phyloP scores from a whole-genome alignment of 2,329 filamentous ascomycete species.

The Hypoxylon sp. region DNA sequence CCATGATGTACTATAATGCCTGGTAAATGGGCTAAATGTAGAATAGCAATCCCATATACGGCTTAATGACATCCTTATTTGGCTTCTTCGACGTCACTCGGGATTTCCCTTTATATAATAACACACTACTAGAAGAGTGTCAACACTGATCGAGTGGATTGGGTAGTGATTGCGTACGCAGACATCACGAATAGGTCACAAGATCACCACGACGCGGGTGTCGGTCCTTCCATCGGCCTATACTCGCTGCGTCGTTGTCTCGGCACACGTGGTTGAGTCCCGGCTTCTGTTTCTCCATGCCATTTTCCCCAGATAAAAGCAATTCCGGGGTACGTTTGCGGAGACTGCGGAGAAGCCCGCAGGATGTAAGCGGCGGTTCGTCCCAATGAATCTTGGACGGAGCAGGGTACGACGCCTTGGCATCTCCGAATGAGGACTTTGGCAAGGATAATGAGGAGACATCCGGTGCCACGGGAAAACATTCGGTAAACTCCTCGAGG shows the following conservation, averaged over 20 bases:
- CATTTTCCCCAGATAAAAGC: not conserved
- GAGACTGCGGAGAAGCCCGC: conserved; percentile 22
- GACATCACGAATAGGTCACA: conserved; percentile 23
- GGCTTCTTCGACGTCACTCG: not conserved
- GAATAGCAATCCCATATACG: not conserved
- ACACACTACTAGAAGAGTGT: not conserved
- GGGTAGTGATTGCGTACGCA: not conserved
- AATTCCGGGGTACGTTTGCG: conserved; percentile 25
- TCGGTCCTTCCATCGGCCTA: conserved; percentile 38
- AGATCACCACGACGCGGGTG: conserved; percentile 17
- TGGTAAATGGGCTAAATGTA: not conserved
- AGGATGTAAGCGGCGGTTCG: not conserved
- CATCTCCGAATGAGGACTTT: conserved; percentile 12
- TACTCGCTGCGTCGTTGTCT: conserved; percentile 23
- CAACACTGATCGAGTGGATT: not conserved
- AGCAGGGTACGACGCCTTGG: conserved; percentile 24
- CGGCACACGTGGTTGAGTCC: conserved; percentile 26
- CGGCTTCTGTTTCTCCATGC: conserved; percentile 15
- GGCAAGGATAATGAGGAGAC: conserved; percentile 28
- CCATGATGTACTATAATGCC: conserved; percentile 15
- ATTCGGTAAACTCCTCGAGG: conserved; percentile 16
- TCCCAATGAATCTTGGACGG: conserved; percentile 1
- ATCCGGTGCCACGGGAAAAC: conserved; percentile 3
- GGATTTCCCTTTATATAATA: conserved; percentile 14
- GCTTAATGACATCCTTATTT: not conserved